These are phyloP conservation scores for Biscogniauxia mediterranea DNA, from an alignment of 2,329 filamentous ascomycete genomes.

Conservation along the genomic window DNA sequence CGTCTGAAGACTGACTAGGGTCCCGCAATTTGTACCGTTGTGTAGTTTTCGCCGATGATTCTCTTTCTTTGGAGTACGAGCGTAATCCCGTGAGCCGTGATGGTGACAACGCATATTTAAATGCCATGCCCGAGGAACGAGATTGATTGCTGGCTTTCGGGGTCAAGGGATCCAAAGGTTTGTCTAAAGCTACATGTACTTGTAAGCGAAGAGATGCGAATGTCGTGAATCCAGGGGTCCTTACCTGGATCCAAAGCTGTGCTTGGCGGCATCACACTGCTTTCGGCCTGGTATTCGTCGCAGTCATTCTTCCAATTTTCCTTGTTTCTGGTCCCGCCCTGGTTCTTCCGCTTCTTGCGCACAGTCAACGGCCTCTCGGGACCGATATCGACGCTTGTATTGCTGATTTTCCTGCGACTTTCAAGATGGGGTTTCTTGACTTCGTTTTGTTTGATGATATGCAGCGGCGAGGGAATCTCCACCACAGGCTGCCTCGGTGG, in stretches of 20 bases:
- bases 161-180: conserved; percentile 3
- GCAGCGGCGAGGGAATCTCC: conserved; percentile 27
- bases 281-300: conserved; percentile 1
- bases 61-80: conserved; percentile 25
- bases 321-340: conserved; percentile 4
- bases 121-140: conserved; percentile 18
- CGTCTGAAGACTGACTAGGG: conserved; percentile 18
- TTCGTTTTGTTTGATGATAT: conserved; percentile 28
- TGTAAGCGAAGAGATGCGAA: conserved; percentile 2
- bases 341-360: conserved; percentile 24
- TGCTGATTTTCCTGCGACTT: conserved; percentile 22
- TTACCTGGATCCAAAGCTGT: conserved; percentile 10
- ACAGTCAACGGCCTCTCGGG: conserved; percentile 27
- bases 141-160: conserved; percentile 1
- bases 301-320: conserved; percentile 1
- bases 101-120: conserved; percentile 16
- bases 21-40: conserved; percentile 13
- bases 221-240: neutral
- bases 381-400: conserved; percentile 20
- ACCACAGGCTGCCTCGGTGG: conserved; percentile 7
- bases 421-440: conserved; percentile 21
- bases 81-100: conserved; percentile 20
- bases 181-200: conserved; percentile 5
- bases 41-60: conserved; percentile 24
- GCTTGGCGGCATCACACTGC: conserved; percentile 2